Evolutionary conservation across 371 early-diverging fungal genomes (phyloP).

Genomic region (Mortierella sp.): DNA sequence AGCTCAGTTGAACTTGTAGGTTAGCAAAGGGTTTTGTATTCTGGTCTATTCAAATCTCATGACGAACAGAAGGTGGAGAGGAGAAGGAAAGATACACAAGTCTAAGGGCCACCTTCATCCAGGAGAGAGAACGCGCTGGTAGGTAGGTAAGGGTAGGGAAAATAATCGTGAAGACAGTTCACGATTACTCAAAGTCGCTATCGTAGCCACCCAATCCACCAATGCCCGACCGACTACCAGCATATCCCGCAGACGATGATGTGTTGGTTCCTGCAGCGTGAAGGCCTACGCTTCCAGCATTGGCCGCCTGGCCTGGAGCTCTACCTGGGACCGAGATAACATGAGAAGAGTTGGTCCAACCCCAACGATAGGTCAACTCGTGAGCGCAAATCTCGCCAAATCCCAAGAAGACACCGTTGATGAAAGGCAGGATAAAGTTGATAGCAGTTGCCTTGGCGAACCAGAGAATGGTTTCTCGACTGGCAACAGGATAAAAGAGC

Average conservation of each 20-base stretch:
- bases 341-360: conserved; percentile 64
- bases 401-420: conserved; percentile 85
- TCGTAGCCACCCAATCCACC: conserved; percentile 36
- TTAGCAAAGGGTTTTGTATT: too few relatives aligned
- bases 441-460: conserved; percentile 57
- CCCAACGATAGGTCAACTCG: conserved; percentile 79
- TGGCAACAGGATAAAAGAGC: conserved; percentile 38
- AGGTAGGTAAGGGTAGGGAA: not conserved
- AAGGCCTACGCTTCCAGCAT: conserved; percentile 26
- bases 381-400: conserved; percentile 88
- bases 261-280: conserved; percentile 25
- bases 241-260: conserved; percentile 16
- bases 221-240: conserved; percentile 45
- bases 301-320: conserved; percentile 14
- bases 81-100: not conserved
- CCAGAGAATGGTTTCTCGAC: conserved; percentile 39
- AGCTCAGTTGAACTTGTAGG: too few relatives aligned
- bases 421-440: conserved; percentile 76
- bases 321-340: conserved; percentile 41
- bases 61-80: not conserved
- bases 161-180: not conserved
- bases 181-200: conserved; percentile 15
- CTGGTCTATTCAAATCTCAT: not conserved
- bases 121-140: too few relatives aligned
- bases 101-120: too few relatives aligned